phyloP scores from a whole-genome alignment of 495 filamentous ascomycete genomes.

The Penicillium subrubescens region DNA sequence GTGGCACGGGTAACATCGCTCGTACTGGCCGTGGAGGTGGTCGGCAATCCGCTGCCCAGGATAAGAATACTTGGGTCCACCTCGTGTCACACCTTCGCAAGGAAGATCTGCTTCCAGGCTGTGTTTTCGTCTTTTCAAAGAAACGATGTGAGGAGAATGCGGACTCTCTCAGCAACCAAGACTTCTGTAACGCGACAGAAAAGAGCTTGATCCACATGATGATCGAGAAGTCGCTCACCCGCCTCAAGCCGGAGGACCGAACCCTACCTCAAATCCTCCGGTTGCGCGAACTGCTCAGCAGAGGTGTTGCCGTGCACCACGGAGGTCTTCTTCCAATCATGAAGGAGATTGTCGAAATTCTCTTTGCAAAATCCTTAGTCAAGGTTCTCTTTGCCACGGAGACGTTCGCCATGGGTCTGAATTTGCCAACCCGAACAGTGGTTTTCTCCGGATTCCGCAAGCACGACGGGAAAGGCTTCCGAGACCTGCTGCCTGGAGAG shows the following conservation, averaged over 20 bases:
- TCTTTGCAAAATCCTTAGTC: constrained; percentile 92
- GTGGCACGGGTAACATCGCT: constrained; percentile 83
- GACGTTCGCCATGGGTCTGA: constrained; percentile 98
- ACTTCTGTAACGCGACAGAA: constrained; percentile 88
- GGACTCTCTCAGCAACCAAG: constrained; percentile 89
- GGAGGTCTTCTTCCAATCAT: constrained; percentile 94
- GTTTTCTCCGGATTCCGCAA: constrained; percentile 98
- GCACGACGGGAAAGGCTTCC: constrained; percentile 87
- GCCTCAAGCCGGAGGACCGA: constrained; percentile 88
- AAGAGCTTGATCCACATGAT: constrained; percentile 98
- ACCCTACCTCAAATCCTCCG: constrained; percentile 86
- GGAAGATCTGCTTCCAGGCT: constrained; percentile 81
- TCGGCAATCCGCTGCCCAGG: constrained; percentile 83
- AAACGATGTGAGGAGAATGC: constrained; percentile 96
- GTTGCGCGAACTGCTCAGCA: constrained; percentile 78
- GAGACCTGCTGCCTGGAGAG: constrained; percentile 90
- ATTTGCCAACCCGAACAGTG: constrained; percentile 92
- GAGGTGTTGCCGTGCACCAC: constrained; percentile 95
- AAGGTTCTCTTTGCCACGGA: constrained; percentile 98
- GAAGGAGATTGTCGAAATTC: constrained; percentile 95
- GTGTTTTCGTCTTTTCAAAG: constrained; percentile 99
- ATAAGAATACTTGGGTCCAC: constrained; percentile 96
- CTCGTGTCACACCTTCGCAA: constrained; percentile 89
- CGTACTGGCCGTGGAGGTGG: constrained; percentile 82
- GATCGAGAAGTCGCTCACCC: constrained; percentile 91